Conservation (phyloP, 257 asterid species). For the Rhazya stricta region DNA sequence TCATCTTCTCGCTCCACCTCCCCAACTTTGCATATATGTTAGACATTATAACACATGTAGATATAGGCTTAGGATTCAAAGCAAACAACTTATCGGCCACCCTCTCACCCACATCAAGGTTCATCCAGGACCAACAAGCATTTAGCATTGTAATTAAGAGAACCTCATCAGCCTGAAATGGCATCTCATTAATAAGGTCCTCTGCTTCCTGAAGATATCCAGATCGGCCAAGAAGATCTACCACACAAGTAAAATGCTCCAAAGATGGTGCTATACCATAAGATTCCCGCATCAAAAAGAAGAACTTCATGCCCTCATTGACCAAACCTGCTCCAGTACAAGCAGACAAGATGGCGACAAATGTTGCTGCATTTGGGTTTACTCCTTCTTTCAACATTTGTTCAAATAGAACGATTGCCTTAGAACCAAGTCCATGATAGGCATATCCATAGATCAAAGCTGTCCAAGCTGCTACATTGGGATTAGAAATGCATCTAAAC, state of each 20-base stretch:
- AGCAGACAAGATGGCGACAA: constrained; percentile 61
- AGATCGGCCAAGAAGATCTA: constrained; percentile 68
- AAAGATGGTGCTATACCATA: constrained; percentile 46
- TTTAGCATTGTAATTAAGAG: constrained; percentile 54
- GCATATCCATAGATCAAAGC: constrained; percentile 64
- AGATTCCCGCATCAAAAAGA: constrained; percentile 46
- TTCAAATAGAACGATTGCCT: constrained; percentile 44
- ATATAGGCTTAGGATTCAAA: constrained; percentile 30
- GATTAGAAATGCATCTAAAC: constrained; percentile 43
- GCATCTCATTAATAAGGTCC: constrained; percentile 48
- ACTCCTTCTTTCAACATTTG: constrained; percentile 48
- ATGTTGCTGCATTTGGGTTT: constrained; percentile 70
- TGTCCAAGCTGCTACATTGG: constrained; percentile 75
- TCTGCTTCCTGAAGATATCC: constrained; percentile 70
- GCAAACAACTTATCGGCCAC: constrained; percentile 45
- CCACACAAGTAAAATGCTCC: constrained; percentile 73
- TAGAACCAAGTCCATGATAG: constrained; percentile 50
- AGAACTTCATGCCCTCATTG: constrained; percentile 42
- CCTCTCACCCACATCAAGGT: constrained; percentile 41
- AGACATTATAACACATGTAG: constrained; percentile 61
- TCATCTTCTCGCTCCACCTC: constrained; percentile 58
- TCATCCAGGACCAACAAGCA: constrained; percentile 69
- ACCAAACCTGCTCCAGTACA: constrained; percentile 56
- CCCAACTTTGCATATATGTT: constrained; percentile 67
- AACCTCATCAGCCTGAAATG: constrained; percentile 47